These are phyloP conservation scores for Gossypium aridum DNA, from an alignment of 441 rosid genomes.

Conservation along the genomic window DNA sequence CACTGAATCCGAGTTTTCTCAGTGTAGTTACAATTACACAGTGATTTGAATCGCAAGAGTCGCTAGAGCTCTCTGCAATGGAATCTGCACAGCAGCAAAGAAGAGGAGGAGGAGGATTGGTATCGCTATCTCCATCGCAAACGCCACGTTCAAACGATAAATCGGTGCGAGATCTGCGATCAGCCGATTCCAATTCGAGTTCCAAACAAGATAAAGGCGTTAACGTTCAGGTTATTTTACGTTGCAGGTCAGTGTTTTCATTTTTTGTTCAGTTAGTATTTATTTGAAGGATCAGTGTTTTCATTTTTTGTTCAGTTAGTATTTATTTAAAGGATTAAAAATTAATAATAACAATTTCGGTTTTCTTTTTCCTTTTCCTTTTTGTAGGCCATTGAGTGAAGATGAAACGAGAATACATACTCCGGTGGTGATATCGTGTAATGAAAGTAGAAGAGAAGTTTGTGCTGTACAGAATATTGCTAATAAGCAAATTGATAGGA, in stretches of 20 bases:
- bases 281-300: slow-evolving; percentile 70
- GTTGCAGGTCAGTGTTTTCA: slow-evolving; percentile 93
- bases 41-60: slow-evolving; percentile 1
- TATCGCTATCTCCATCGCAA: slow-evolving; percentile 72
- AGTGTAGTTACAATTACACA: slow-evolving; percentile 5
- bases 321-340: neutral
- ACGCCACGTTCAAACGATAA: slow-evolving; percentile 90
- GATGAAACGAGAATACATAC: slow-evolving; percentile 74
- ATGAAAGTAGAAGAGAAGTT: slow-evolving; percentile 85
- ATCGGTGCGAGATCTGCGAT: slow-evolving; percentile 73
- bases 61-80: slow-evolving; percentile 32
- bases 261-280: too few relatives aligned
- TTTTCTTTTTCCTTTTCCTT: neutral
- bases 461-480: slow-evolving; percentile 78
- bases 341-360: neutral
- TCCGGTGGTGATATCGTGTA: slow-evolving; percentile 78
- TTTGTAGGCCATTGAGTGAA: slow-evolving; percentile 55
- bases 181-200: slow-evolving; percentile 57
- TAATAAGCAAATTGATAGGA: slow-evolving; percentile 93
- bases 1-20: slow-evolving; percentile 21
- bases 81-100: slow-evolving; percentile 56
- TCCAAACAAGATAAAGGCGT: slow-evolving; percentile 79
- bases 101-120: slow-evolving; percentile 71
- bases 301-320: neutral
- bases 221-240: slow-evolving; percentile 89